Evolutionary conservation across 1,284 basidiomycete species (phyloP).

Genomic region (Acaromyces ingoldii): DNA sequence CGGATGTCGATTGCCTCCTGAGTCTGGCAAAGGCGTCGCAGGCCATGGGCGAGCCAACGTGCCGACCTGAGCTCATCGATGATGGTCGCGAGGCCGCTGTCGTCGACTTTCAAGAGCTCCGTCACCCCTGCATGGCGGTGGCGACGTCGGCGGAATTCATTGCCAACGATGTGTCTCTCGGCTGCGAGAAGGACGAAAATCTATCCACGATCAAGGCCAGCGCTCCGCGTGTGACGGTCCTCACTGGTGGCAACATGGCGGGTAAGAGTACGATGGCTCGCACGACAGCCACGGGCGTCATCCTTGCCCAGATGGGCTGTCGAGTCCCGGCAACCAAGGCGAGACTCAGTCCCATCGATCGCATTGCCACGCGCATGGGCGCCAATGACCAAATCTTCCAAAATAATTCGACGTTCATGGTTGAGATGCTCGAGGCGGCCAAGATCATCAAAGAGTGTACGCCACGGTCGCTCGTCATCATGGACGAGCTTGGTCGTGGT

Average conservation of each 20-base stretch:
- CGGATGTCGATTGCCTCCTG: slow-evolving; percentile 85
- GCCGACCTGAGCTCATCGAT: slow-evolving; percentile 81
- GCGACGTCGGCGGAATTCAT: slow-evolving; percentile 65
- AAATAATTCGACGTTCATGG: slow-evolving; percentile 50
- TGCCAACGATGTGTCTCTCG: slow-evolving; percentile 85
- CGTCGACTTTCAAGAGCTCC: slow-evolving; percentile 70
- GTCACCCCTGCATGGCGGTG: slow-evolving; percentile 66
- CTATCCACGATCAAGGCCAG: no score
- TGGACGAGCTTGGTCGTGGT: slow-evolving; percentile 52
- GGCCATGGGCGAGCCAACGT: slow-evolving; percentile 85
- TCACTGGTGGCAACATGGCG: slow-evolving; percentile 91
- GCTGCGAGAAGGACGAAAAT: slow-evolving; percentile 65
- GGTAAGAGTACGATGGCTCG: slow-evolving; percentile 63
- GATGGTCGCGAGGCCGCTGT: slow-evolving; percentile 71
- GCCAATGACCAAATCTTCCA: slow-evolving; percentile 57
- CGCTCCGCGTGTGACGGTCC: slow-evolving; percentile 68
- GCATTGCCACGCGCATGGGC: slow-evolving; percentile 95
- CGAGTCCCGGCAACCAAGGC: slow-evolving; percentile 82
- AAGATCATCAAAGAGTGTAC: slow-evolving; percentile 49
- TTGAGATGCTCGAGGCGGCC: slow-evolving; percentile 50
- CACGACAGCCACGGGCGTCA: slow-evolving; percentile 93
- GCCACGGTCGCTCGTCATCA: slow-evolving; percentile 49
- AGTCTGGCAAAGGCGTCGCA: slow-evolving; percentile 83
- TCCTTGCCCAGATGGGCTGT: slow-evolving; percentile 98
- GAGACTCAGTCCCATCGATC: slow-evolving; percentile 79